phyloP scores from a whole-genome alignment of 2,329 filamentous ascomycete species.

The Teratosphaeria nubilosa region DNA sequence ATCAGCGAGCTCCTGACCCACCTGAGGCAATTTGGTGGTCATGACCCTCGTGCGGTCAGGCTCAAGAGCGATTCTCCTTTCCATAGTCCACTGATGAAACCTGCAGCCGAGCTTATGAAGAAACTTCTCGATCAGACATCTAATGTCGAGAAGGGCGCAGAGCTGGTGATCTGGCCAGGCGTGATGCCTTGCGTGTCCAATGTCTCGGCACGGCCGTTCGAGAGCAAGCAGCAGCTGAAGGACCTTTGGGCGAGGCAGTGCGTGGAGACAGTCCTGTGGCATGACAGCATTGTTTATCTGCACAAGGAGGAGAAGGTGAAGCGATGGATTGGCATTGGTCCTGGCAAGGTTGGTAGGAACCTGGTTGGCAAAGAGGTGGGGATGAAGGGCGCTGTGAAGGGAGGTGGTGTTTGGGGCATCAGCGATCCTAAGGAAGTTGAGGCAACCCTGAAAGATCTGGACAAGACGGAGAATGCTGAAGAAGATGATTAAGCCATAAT shows the following conservation, averaged over 20 bases:
- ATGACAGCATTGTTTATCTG: conserved; percentile 82
- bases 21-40: conserved; percentile 77
- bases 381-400: conserved; percentile 72
- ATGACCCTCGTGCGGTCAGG: conserved; percentile 79
- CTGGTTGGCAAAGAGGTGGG: conserved; percentile 92
- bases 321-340: conserved; percentile 85
- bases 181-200: conserved; percentile 74
- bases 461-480: conserved; percentile 33
- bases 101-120: conserved; percentile 66
- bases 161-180: conserved; percentile 67
- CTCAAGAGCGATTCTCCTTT: conserved; percentile 84
- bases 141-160: conserved; percentile 48
- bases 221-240: conserved; percentile 62
- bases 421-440: conserved; percentile 58
- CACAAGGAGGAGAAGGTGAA: conserved; percentile 73
- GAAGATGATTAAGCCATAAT: not conserved
- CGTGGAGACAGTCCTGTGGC: conserved; percentile 90
- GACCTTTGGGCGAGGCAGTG: conserved; percentile 71
- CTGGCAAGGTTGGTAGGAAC: conserved; percentile 87
- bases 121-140: conserved; percentile 48
- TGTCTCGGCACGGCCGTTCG: conserved; percentile 69
- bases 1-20: conserved; percentile 77
- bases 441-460: conserved; percentile 35
- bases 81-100: conserved; percentile 84
- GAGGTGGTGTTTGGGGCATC: conserved; percentile 87